These are phyloP conservation scores for Mucor indicus DNA, from an alignment of 371 early-diverging fungal genomes.

Conservation along the genomic window DNA sequence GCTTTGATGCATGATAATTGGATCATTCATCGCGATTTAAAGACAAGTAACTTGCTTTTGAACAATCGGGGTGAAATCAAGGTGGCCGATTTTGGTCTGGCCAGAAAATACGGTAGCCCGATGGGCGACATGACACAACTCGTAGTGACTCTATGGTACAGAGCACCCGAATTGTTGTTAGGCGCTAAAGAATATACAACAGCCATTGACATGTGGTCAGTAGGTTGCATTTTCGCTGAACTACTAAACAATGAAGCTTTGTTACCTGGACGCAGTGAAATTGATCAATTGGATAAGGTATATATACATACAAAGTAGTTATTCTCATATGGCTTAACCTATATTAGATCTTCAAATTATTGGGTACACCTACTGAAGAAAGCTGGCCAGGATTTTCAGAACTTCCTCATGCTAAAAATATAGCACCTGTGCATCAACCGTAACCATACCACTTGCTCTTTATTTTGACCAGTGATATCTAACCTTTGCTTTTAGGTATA, in stretches of 20 bases:
- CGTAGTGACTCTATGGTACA: constrained; percentile 94
- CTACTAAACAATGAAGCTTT: constrained; percentile 73
- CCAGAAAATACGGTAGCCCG: constrained; percentile 75
- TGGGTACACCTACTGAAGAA: constrained; percentile 69
- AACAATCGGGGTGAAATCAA: constrained; percentile 83
- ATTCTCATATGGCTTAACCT: too few species aligned
- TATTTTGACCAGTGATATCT: not conserved
- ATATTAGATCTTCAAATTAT: constrained; percentile 68
- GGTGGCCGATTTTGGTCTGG: constrained; percentile 85
- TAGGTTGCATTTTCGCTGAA: constrained; percentile 94
- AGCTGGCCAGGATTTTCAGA: constrained; percentile 74
- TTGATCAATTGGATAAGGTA: constrained; percentile 77
- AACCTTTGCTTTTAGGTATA: constrained; percentile 19
- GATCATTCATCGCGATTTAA: constrained; percentile 97
- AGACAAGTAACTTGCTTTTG: constrained; percentile 93
- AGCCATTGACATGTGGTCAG: constrained; percentile 98
- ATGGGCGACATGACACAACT: constrained; percentile 75
- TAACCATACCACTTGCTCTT: constrained; percentile 4
- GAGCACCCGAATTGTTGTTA: constrained; percentile 97
- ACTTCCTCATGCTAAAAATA: constrained; percentile 69
- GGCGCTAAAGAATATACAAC: constrained; percentile 91
- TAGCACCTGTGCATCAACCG: constrained; percentile 57
- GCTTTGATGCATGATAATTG: constrained; percentile 92
- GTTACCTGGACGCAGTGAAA: constrained; percentile 75
- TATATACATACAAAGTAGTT: too few species aligned